These are phyloP conservation scores for Dendrothele bispora DNA, from an alignment of 768 basidiomycete species.

Conservation along the genomic window DNA sequence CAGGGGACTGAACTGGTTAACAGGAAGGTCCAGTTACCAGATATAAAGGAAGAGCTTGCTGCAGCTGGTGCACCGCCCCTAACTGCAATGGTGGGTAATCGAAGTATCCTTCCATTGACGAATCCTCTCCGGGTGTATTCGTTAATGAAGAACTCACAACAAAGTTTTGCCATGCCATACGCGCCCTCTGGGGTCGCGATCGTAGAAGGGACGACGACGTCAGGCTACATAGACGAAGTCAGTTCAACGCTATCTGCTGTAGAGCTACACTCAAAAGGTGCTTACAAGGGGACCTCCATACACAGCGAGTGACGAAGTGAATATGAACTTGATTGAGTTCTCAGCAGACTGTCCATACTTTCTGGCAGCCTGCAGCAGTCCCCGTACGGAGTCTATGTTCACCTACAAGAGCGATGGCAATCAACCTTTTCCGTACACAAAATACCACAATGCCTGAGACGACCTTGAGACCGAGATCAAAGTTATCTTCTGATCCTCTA, in stretches of 20 bases:
- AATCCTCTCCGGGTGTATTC: conserved; percentile 60
- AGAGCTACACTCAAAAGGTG: neutral
- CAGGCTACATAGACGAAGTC: conserved; percentile 25
- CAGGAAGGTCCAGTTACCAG: conserved; percentile 30
- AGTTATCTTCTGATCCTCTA: conserved; percentile 58
- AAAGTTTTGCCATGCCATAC: conserved; percentile 58
- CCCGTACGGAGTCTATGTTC: conserved; percentile 57
- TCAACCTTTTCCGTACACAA: neutral
- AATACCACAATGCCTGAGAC: neutral
- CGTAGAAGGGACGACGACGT: conserved; percentile 45
- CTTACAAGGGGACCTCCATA: conserved; percentile 54
- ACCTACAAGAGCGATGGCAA: conserved; percentile 31
- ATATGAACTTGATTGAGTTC: conserved; percentile 49
- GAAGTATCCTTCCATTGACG: conserved; percentile 58
- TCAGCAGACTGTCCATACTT: conserved; percentile 18
- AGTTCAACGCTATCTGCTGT: neutral
- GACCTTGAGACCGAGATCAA: conserved; percentile 54
- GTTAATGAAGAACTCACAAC: conserved; percentile 55
- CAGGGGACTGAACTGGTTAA: neutral
- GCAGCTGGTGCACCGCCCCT: conserved; percentile 54
- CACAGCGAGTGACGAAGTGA: conserved; percentile 59
- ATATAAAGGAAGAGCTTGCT: conserved; percentile 58
- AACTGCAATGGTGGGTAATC: conserved; percentile 60
- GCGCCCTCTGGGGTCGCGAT: conserved; percentile 55
- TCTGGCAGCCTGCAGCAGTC: conserved; percentile 38